phyloP scores from a whole-genome alignment of 306 rosid species.

The Calophaca sinica region DNA sequence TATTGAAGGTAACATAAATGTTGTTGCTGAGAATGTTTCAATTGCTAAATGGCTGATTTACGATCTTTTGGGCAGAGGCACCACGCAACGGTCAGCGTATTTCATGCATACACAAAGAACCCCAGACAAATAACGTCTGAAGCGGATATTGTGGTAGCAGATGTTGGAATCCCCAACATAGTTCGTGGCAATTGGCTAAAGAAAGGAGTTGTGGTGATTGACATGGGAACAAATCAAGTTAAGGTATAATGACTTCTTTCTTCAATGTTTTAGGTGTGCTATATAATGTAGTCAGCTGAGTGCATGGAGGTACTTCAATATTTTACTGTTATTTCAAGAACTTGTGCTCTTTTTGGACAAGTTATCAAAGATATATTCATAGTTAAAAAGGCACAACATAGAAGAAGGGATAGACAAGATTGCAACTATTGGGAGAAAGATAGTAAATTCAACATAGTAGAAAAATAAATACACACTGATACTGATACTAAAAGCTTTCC shows the following conservation, averaged over 20 bases:
- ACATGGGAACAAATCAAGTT: slow-evolving; percentile 62
- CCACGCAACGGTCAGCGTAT: slow-evolving; percentile 59
- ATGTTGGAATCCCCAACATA: slow-evolving; percentile 60
- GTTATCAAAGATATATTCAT: neutral
- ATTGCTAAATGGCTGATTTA: slow-evolving; percentile 33
- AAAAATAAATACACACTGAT: neutral
- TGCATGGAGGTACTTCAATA: neutral
- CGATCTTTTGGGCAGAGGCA: slow-evolving; percentile 55
- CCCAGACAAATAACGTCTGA: slow-evolving; percentile 57
- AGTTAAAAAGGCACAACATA: neutral
- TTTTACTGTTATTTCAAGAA: slow-evolving; percentile 29
- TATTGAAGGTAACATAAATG: slow-evolving; percentile 54
- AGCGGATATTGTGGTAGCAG: slow-evolving; percentile 63
- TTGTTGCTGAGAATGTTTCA: slow-evolving; percentile 44
- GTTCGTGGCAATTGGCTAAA: slow-evolving; percentile 62
- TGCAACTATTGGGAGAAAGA: neutral
- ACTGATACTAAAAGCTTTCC: no score
- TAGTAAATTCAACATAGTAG: neutral
- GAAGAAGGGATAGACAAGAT: neutral
- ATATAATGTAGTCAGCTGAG: neutral
- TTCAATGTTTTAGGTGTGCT: neutral
- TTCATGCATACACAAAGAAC: slow-evolving; percentile 55
- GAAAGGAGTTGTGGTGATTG: slow-evolving; percentile 63
- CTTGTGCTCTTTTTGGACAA: neutral
- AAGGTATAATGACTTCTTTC: slow-evolving; percentile 43